These are phyloP conservation scores for Xylaria sp. DNA, from an alignment of 2,329 filamentous ascomycete species.

Conservation along the genomic window DNA sequence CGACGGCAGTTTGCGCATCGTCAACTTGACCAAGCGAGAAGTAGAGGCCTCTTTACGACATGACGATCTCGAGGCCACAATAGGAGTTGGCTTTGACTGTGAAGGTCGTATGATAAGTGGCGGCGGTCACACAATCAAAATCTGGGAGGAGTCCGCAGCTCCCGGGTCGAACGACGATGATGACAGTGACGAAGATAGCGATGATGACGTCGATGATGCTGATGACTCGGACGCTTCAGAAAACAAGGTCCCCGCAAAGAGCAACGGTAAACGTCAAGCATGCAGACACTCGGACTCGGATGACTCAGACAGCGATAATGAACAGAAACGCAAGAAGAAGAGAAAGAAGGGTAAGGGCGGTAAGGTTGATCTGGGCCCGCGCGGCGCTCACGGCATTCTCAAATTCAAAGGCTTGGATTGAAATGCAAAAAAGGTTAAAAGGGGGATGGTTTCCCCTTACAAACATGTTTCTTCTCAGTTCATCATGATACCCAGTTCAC, in stretches of 20 bases:
- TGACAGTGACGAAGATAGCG: conserved; percentile 61
- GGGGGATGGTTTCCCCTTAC: neutral
- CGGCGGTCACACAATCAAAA: conserved; percentile 85
- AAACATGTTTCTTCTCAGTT: conserved; percentile 23
- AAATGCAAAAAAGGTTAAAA: neutral
- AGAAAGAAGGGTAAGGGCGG: conserved; percentile 56
- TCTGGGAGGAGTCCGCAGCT: conserved; percentile 82
- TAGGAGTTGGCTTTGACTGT: conserved; percentile 84
- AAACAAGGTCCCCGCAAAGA: conserved; percentile 58
- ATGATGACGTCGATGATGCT: conserved; percentile 58
- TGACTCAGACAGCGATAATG: conserved; percentile 59
- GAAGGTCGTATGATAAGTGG: conserved; percentile 89
- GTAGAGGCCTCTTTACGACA: conserved; percentile 77
- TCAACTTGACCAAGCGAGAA: conserved; percentile 78
- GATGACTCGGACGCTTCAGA: conserved; percentile 57
- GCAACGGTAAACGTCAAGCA: conserved; percentile 53
- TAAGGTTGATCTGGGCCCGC: conserved; percentile 58
- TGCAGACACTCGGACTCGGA: conserved; percentile 55
- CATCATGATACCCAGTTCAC: conserved; percentile 43
- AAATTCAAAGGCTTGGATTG: conserved; percentile 62
- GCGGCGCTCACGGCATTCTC: conserved; percentile 63
- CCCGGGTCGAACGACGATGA: conserved; percentile 59
- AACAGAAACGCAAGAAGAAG: conserved; percentile 59
- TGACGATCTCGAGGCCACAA: conserved; percentile 87
- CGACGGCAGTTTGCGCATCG: conserved; percentile 81